Conservation (phyloP, 2,329 filamentous ascomycete genomes). For the Microdochium bolleyi region DNA sequence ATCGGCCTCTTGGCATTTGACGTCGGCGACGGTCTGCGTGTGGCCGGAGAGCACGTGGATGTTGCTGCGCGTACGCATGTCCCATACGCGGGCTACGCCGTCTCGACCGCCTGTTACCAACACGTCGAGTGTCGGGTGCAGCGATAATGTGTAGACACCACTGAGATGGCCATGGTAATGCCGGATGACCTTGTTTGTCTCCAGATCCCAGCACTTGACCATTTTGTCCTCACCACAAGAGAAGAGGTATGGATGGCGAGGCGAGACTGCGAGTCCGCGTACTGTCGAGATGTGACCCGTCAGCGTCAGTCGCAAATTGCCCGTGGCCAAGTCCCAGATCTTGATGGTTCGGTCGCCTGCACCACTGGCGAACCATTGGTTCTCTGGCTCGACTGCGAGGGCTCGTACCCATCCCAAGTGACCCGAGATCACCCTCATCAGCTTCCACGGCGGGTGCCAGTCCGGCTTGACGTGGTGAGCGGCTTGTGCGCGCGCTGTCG, state of each 20-base stretch:
- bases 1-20: conserved; percentile 92
- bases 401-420: conserved; percentile 92
- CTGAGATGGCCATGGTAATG: conserved; percentile 97
- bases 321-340: conserved; percentile 93
- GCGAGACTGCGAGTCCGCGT: conserved; percentile 83
- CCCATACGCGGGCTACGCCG: conserved; percentile 92
- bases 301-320: conserved; percentile 74
- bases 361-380: conserved; percentile 95
- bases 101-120: conserved; percentile 92
- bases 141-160: conserved; percentile 83
- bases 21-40: conserved; percentile 79
- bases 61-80: conserved; percentile 95
- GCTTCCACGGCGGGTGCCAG: conserved; percentile 97
- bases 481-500: conserved; percentile 24
- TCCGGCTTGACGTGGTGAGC: conserved; percentile 61
- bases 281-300: conserved; percentile 95
- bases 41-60: conserved; percentile 90
- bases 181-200: conserved; percentile 98
- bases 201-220: conserved; percentile 99
- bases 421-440: conserved; percentile 94
- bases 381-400: conserved; percentile 87
- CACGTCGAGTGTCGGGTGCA: conserved; percentile 94
- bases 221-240: conserved; percentile 99
- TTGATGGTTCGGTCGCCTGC: conserved; percentile 96
- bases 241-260: conserved; percentile 92